phyloP scores from a whole-genome alignment of 345 rosid genomes.

The Kernera saxatilis region DNA sequence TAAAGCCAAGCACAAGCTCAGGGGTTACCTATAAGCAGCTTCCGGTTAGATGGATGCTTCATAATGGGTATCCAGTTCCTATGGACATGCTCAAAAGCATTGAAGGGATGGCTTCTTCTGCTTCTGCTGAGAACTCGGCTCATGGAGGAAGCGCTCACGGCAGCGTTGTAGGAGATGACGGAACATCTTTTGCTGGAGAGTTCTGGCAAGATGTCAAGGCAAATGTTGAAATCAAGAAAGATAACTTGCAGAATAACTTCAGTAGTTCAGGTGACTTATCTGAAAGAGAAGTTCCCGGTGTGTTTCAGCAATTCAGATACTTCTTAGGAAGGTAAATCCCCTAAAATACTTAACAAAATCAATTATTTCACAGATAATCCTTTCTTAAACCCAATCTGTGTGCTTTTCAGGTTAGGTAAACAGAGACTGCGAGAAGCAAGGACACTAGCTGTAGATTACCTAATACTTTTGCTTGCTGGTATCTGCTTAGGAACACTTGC shows the following conservation, averaged over 20 bases:
- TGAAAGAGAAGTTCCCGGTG: conserved; percentile 57
- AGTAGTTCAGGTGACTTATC: conserved; percentile 59
- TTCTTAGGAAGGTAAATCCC: conserved; percentile 76
- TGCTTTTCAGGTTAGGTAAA: conserved; percentile 66
- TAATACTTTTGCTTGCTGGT: conserved; percentile 86
- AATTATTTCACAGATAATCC: not conserved
- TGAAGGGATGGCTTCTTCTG: conserved; percentile 48
- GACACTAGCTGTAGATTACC: conserved; percentile 83
- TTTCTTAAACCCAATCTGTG: not conserved
- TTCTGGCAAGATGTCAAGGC: conserved; percentile 76
- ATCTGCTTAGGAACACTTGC: conserved; percentile 97
- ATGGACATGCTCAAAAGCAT: conserved; percentile 69
- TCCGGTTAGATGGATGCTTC: conserved; percentile 98
- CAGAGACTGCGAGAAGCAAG: conserved; percentile 91
- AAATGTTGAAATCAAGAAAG: conserved; percentile 61
- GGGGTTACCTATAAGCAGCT: conserved; percentile 77
- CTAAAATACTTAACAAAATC: not conserved
- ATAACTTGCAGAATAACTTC: conserved; percentile 46
- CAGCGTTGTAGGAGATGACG: conserved; percentile 34
- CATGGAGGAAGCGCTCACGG: conserved; percentile 56
- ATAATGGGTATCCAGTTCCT: conserved; percentile 84
- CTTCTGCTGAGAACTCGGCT: conserved; percentile 43
- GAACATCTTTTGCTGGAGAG: conserved; percentile 68
- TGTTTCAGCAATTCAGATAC: conserved; percentile 70
- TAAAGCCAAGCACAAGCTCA: conserved; percentile 50